Evolutionary conservation across 2,329 filamentous ascomycete genomes (phyloP).

Genomic region (Alternaria sp.): DNA sequence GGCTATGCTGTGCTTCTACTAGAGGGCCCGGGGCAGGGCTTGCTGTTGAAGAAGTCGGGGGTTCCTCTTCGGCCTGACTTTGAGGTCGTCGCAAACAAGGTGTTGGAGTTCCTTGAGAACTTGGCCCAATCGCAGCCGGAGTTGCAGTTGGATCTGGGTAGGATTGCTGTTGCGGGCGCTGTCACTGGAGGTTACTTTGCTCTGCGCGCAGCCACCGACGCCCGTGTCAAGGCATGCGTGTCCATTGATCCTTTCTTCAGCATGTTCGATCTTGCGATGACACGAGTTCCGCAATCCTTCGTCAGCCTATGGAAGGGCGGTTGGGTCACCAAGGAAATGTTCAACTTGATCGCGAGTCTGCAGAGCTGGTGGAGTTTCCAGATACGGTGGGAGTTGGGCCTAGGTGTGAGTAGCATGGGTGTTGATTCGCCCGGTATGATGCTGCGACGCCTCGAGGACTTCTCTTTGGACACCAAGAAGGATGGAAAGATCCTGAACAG

Average conservation of each 20-base stretch:
- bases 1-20: constrained; percentile 56
- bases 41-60: constrained; percentile 34
- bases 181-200: constrained; percentile 57
- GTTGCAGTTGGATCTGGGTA: constrained; percentile 45
- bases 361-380: background rate
- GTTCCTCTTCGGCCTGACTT: constrained; percentile 29
- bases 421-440: background rate
- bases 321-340: constrained; percentile 1
- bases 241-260: constrained; percentile 48
- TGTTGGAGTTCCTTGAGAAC: constrained; percentile 21
- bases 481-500: background rate
- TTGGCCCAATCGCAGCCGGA: background rate
- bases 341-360: background rate
- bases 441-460: background rate
- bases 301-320: constrained; percentile 3
- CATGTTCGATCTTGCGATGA: constrained; percentile 36
- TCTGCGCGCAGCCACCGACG: constrained; percentile 51
- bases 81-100: constrained; percentile 30
- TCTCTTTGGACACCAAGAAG: background rate
- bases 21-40: constrained; percentile 57
- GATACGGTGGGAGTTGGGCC: background rate
- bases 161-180: constrained; percentile 49
- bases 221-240: constrained; percentile 54
- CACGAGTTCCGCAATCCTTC: constrained; percentile 2
- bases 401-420: background rate